Evolutionary conservation across 768 basidiomycete genomes (phyloP).

Genomic region (Ramaria rubella): DNA sequence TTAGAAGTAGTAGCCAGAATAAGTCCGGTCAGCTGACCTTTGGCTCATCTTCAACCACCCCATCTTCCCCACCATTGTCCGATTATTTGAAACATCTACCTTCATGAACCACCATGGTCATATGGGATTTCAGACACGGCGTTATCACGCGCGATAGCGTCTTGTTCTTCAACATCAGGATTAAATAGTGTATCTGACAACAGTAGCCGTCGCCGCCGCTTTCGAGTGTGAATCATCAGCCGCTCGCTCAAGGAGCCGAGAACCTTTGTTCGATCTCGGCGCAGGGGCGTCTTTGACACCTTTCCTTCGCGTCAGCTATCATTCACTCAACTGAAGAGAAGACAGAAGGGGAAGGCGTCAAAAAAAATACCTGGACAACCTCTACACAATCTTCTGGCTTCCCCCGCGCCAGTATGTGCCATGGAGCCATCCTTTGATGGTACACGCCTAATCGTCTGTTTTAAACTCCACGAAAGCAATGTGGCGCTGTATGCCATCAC

Average conservation of each 20-base stretch:
- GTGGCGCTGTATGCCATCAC: conserved; percentile 71
- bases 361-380: conserved; percentile 63
- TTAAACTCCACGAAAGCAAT: conserved; percentile 95
- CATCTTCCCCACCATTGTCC: too few species aligned
- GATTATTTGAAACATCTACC: conserved; percentile 55
- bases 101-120: conserved; percentile 36
- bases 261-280: conserved; percentile 66
- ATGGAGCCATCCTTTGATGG: conserved; percentile 79
- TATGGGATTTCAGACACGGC: conserved; percentile 52
- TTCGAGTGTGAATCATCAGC: conserved; percentile 34
- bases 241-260: conserved; percentile 35
- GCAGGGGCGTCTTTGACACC: conserved; percentile 62
- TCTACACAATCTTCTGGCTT: conserved; percentile 67
- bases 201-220: neutral
- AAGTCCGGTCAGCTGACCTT: conserved; percentile 10
- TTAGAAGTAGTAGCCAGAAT: conserved; percentile 77
- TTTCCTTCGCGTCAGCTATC: conserved; percentile 28
- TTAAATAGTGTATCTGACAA: conserved; percentile 10
- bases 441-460: conserved; percentile 62
- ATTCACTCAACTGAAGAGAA: neutral
- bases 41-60: conserved; percentile 37
- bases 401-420: conserved; percentile 80
- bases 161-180: conserved; percentile 1
- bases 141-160: conserved; percentile 24
- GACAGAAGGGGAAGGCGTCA: conserved; percentile 12